Evolutionary conservation across 2,329 filamentous ascomycete genomes (phyloP), one percentile per base, ranked within the genome.

Genomic region (Ambrosiella beaveri): DNA sequence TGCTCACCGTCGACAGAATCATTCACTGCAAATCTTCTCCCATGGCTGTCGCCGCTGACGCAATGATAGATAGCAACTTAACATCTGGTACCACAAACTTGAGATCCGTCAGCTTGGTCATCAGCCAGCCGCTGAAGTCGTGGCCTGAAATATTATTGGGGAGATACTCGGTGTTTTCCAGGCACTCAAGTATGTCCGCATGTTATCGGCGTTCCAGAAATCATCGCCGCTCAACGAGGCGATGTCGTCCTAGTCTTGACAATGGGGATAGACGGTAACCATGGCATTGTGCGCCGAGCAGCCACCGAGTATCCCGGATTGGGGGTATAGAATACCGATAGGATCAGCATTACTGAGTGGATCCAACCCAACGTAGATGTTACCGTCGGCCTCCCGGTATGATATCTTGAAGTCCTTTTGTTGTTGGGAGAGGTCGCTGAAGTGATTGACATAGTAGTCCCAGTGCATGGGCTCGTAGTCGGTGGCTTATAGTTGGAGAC

Each of bases 381-480:
- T 63, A 2, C 73, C 73, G 27, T 71, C 64, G 0, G 69, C 55
- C 9, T 63, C 66, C 13, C 65, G 60, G 61, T 70, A 74, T 0
- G 67, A 69, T 63, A 71, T 68, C 67, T 84, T 79, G 62, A 68
- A 75, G 63, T 81, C 77, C 50, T 72, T 69, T 41, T 71, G 68
- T 51, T 58, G 57, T 35, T 47, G 27, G 11, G 13, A 27, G 7
- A 41, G 15, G n/a, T 59, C 40, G 61, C 78, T 74, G 63, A 80
- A 82, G 66, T 84, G 80, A 56, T 75, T 74, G 59, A 82, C 78
- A 61, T 74, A 84, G 66, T 77, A 82, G 68, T 81, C 74, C 80
- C 80, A 83, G 38, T 62, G 54, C 0, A 65, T 66, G 3, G 64
- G 61, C 56, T 64, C 64, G 7, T 65, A 63, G 50, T 66, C 65